These are phyloP conservation scores for Naegleria gruberi DNA, from an alignment of 208 protist species.

Conservation along the genomic window DNA sequence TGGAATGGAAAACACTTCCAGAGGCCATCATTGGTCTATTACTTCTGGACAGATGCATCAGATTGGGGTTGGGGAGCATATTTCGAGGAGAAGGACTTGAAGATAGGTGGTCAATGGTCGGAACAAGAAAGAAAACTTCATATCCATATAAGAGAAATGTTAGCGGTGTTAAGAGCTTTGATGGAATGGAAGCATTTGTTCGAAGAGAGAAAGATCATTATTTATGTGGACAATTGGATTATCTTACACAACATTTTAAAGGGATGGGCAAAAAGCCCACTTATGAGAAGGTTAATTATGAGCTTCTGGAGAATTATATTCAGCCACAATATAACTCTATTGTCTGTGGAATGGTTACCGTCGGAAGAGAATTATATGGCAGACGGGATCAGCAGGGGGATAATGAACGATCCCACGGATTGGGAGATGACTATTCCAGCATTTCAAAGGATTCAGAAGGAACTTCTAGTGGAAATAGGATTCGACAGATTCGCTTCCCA, in stretches of 20 bases:
- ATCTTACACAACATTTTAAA: neutral
- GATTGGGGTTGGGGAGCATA: neutral
- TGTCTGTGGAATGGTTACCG: neutral
- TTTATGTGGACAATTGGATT: neutral
- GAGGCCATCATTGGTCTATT: neutral
- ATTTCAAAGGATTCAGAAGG: neutral
- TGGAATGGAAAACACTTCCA: neutral
- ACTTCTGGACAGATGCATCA: neutral
- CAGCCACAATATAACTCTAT: neutral
- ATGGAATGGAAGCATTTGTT: neutral
- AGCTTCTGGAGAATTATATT: neutral
- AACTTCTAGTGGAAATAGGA: neutral
- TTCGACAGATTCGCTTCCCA: neutral
- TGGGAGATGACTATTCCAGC: neutral
- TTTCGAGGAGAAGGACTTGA: neutral
- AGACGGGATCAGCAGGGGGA: neutral
- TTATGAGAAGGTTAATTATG: neutral
- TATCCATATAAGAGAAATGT: neutral
- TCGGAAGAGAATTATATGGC: neutral
- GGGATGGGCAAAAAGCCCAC: neutral
- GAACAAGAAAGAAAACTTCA: neutral
- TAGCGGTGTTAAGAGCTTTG: neutral
- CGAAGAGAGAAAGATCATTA: neutral
- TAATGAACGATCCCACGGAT: neutral
- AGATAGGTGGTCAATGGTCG: neutral